These are phyloP conservation scores for Talaromyces nanjingensis DNA, from an alignment of 495 filamentous ascomycete genomes.

Conservation along the genomic window DNA sequence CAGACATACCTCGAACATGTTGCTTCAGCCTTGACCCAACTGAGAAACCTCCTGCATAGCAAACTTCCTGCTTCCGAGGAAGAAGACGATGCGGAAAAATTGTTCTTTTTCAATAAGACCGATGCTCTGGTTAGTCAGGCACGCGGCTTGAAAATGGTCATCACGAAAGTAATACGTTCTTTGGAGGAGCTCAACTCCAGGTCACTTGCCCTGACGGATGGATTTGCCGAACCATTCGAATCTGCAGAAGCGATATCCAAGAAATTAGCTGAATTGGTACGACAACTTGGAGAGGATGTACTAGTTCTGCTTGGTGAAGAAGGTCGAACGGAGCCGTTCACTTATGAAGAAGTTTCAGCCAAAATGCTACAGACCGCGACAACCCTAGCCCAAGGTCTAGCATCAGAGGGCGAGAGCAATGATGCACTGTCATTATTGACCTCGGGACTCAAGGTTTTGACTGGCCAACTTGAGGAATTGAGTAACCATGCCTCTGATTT, in stretches of 20 bases:
- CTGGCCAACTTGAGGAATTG: slow-evolving; percentile 62
- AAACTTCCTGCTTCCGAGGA: slow-evolving; percentile 41
- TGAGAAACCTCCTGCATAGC: slow-evolving; percentile 57
- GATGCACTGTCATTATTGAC: slow-evolving; percentile 63
- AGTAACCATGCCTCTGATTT: slow-evolving; percentile 66
- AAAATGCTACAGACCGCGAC: slow-evolving; percentile 52
- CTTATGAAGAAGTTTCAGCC: slow-evolving; percentile 55
- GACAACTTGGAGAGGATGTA: slow-evolving; percentile 59
- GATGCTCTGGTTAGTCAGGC: slow-evolving; percentile 68
- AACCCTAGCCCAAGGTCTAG: slow-evolving; percentile 20
- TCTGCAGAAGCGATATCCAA: slow-evolving; percentile 55
- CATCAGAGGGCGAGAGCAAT: slow-evolving; percentile 37
- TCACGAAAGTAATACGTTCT: slow-evolving; percentile 68
- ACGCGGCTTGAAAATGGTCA: slow-evolving; percentile 77
- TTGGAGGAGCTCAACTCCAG: slow-evolving; percentile 72
- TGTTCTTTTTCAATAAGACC: slow-evolving; percentile 60
- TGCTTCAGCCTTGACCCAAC: slow-evolving; percentile 56
- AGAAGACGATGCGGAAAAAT: slow-evolving; percentile 50
- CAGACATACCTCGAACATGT: slow-evolving; percentile 78
- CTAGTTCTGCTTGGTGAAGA: slow-evolving; percentile 63
- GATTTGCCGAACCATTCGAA: slow-evolving; percentile 46
- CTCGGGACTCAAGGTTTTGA: slow-evolving; percentile 58
- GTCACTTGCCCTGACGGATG: slow-evolving; percentile 64
- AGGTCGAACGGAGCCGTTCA: slow-evolving; percentile 60
- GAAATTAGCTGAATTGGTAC: slow-evolving; percentile 60